Conservation (phyloP, 2,329 filamentous ascomycete genomes). For the Trichoderma sp. region DNA sequence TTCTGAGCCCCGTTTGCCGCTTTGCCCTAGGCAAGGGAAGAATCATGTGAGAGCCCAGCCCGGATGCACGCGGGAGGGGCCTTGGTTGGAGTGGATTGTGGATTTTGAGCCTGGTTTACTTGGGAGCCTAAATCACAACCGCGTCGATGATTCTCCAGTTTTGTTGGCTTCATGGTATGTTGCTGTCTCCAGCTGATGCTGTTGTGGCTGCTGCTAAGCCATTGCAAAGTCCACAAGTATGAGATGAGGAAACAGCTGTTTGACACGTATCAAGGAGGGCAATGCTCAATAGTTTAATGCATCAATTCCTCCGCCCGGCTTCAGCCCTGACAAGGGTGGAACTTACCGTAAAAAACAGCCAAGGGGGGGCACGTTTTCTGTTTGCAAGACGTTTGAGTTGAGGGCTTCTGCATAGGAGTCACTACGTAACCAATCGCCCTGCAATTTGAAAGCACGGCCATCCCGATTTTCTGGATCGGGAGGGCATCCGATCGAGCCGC, state of each 20-base stretch:
- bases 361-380: not conserved
- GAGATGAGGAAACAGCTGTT: not conserved
- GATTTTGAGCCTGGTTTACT: not conserved
- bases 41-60: conserved; percentile 8
- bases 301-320: not conserved
- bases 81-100: not conserved
- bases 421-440: not conserved
- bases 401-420: not conserved
- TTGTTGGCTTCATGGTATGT: not conserved
- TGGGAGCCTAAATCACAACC: not conserved
- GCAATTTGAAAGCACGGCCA: not conserved
- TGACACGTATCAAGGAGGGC: conserved; percentile 11
- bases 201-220: not conserved
- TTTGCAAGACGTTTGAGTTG: not conserved
- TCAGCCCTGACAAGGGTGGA: not conserved
- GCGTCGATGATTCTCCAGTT: not conserved
- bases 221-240: not conserved
- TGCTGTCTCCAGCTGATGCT: not conserved
- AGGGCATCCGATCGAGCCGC: conserved; percentile 10
- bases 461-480: conserved; percentile 10
- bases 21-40: not conserved
- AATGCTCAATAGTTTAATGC: not conserved
- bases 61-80: conserved; percentile 15
- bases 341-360: not conserved
- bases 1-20: not conserved